Conservation (phyloP, 306 rosid genomes). For the Trifolium dubium region DNA sequence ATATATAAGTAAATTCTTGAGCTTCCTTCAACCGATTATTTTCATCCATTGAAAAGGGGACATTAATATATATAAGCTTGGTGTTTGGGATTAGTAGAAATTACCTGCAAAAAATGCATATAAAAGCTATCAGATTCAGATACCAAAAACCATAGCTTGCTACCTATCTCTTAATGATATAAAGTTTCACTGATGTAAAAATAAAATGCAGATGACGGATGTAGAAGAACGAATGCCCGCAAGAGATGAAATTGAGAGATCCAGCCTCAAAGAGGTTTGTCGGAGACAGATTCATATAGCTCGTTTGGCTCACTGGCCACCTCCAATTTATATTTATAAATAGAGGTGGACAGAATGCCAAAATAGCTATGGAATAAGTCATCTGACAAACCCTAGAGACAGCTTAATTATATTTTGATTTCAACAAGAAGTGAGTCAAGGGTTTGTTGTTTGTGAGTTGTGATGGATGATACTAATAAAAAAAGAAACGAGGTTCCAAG, state of each 20-base stretch:
- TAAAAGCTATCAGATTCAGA: too few relatives aligned
- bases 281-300: conserved; percentile 63
- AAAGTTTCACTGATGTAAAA: too few relatives aligned
- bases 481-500: not conserved
- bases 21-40: too few relatives aligned
- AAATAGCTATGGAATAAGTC: conserved; percentile 66
- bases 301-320: conserved; percentile 64
- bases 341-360: conserved; percentile 94
- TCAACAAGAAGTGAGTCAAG: not conserved
- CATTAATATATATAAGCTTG: too few relatives aligned
- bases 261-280: conserved; percentile 50
- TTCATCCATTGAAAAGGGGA: too few relatives aligned
- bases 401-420: not conserved
- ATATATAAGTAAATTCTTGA: too few relatives aligned
- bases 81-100: too few relatives aligned
- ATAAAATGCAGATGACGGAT: too few relatives aligned
- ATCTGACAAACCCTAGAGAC: conserved; percentile 68
- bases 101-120: too few relatives aligned
- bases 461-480: conserved; percentile 15
- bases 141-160: too few relatives aligned
- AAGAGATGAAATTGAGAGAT: not conserved
- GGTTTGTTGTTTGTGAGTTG: conserved; percentile 1
- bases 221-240: too few relatives aligned
- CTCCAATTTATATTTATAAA: conserved; percentile 45
- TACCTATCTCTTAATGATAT: too few relatives aligned